Percentiles rank a stretch among this genome's conserved stretches.
phyloP scores from a whole-genome alignment of 164 flowering plant species.

The Cinnamomum chago region DNA sequence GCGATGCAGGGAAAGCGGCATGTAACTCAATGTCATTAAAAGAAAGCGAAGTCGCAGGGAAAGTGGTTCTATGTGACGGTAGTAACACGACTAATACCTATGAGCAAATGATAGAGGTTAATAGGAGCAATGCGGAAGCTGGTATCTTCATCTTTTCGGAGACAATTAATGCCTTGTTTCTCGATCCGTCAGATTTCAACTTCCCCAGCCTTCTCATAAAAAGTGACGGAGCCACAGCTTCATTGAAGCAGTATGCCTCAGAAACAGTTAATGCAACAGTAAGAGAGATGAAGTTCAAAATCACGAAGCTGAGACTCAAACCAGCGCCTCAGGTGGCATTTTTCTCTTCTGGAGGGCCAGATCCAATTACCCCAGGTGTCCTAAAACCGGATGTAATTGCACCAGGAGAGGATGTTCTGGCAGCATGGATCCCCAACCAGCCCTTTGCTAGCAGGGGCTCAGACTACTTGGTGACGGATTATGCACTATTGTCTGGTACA shows the following conservation, averaged over 20 bases:
- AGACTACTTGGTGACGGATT: constrained; percentile 21
- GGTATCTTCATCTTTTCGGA: constrained; percentile 13
- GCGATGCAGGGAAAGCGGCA: constrained; percentile 9
- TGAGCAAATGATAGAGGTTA: constrained; percentile 17
- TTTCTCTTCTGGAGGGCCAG: constrained; percentile 30
- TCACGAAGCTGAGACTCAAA: constrained; percentile 18
- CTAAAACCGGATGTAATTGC: constrained; percentile 33
- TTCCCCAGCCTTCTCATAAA: constrained; percentile 18
- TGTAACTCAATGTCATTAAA: constrained; percentile 13
- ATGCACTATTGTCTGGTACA: constrained; percentile 24
- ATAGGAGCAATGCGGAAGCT: constrained; percentile 18
- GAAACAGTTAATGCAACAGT: constrained; percentile 14
- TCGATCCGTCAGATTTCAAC: constrained; percentile 10
- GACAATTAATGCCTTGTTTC: neutral
- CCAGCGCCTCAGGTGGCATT: constrained; percentile 32
- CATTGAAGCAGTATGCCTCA: constrained; percentile 10
- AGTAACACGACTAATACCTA: neutral
- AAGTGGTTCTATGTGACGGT: constrained; percentile 23
- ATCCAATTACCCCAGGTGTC: constrained; percentile 19
- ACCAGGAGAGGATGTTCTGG: constrained; percentile 32
- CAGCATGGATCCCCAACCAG: constrained; percentile 24
- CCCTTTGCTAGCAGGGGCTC: neutral
- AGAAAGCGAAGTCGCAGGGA: constrained; percentile 21
- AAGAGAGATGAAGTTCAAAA: constrained; percentile 20
- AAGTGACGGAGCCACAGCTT: neutral